Evolutionary conservation across 2,329 filamentous ascomycete genomes (phyloP).

Genomic region (Aquanectria penicillioides): DNA sequence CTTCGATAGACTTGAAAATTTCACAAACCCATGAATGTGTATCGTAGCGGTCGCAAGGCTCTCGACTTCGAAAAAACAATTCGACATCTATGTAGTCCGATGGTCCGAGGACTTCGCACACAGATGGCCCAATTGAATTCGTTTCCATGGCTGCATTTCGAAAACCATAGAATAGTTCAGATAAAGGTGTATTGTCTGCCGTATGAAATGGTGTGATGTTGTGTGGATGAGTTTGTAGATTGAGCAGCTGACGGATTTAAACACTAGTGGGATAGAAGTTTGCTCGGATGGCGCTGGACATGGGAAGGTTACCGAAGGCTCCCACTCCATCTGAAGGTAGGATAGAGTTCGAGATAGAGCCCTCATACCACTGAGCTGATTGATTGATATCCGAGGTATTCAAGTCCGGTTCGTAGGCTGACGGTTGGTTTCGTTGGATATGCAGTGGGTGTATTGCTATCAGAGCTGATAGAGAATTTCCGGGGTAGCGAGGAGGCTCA

Average conservation of each 20-base stretch:
- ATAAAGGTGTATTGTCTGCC: background rate
- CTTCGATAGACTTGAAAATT: too few relatives aligned
- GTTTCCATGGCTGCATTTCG: background rate
- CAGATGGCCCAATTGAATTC: background rate
- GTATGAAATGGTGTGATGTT: background rate
- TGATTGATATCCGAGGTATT: too few relatives aligned
- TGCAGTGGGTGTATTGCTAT: too few relatives aligned
- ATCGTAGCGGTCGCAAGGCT: background rate
- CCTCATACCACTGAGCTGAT: too few relatives aligned
- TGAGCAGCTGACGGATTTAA: background rate
- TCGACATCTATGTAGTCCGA: background rate
- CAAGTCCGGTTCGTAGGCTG: too few relatives aligned
- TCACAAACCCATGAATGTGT: background rate
- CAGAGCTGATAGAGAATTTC: too few relatives aligned
- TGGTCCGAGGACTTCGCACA: background rate
- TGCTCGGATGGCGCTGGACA: background rate
- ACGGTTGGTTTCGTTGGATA: too few relatives aligned
- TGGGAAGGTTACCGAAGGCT: background rate
- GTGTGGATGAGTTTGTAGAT: background rate
- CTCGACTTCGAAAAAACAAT: background rate
- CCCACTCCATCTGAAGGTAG: background rate
- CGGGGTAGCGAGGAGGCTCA: too few relatives aligned
- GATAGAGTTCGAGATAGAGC: too few relatives aligned
- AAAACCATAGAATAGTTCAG: background rate
- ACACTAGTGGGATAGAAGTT: background rate